phyloP scores from a whole-genome alignment of 2,329 filamentous ascomycete genomes.

The Fusarium liriodendri region DNA sequence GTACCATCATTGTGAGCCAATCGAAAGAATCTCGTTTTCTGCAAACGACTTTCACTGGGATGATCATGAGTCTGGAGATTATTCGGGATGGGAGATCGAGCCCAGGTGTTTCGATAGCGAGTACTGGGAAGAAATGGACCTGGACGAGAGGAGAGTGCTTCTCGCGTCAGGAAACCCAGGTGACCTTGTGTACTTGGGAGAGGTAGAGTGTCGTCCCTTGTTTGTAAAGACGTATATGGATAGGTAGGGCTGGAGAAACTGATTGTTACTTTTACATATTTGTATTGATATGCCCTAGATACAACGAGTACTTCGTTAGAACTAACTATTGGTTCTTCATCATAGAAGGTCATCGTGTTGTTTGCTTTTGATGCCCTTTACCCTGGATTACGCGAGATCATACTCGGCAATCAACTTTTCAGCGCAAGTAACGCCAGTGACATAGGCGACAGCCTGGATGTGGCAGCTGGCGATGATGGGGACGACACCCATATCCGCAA shows the following conservation, averaged over 20 bases:
- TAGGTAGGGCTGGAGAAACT: neutral
- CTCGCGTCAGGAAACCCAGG: neutral
- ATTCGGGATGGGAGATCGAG: neutral
- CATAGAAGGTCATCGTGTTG: neutral
- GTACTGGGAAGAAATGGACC: neutral
- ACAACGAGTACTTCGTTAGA: neutral
- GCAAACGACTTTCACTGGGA: neutral
- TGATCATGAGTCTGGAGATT: neutral
- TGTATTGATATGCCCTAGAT: neutral
- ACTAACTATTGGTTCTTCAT: no score
- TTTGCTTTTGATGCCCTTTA: neutral
- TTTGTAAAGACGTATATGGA: neutral
- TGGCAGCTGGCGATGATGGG: conserved; percentile 60
- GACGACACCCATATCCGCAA: conserved; percentile 40
- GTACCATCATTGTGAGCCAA: neutral
- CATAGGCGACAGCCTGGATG: conserved; percentile 64
- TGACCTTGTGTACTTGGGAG: neutral
- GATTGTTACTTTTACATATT: neutral
- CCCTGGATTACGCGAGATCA: neutral
- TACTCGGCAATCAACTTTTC: conserved; percentile 52
- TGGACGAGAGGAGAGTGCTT: neutral
- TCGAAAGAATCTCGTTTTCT: neutral
- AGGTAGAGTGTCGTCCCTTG: neutral
- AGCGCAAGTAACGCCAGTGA: conserved; percentile 62
- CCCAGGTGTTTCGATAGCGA: neutral